Evolutionary conservation across 306 rosid genomes (phyloP).

Genomic region (Lagenaria siceraria): DNA sequence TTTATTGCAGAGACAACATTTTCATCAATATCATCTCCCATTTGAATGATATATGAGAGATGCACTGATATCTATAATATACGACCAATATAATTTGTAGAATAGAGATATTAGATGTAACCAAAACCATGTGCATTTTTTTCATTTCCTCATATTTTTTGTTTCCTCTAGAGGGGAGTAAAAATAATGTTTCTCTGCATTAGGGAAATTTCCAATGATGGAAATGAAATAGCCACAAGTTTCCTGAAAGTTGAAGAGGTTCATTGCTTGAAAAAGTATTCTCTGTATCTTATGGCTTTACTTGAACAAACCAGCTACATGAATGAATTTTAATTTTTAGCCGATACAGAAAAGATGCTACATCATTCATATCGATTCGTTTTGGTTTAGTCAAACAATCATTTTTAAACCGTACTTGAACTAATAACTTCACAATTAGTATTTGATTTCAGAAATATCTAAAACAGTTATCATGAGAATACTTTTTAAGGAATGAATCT

Average conservation of each 20-base stretch:
- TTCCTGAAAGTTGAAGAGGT: not conserved
- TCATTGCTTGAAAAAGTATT: not conserved
- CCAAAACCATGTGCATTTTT: not conserved
- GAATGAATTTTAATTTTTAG: not conserved
- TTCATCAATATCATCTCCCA: conserved; percentile 1
- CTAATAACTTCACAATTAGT: not conserved
- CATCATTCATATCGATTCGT: not conserved
- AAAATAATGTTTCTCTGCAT: not conserved
- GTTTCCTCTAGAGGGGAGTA: not conserved
- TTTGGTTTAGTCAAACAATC: not conserved
- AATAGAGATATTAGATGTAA: not conserved
- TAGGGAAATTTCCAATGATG: too few relatives aligned
- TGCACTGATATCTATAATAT: not conserved
- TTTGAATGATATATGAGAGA: not conserved
- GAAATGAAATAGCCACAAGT: not conserved
- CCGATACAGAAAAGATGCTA: not conserved
- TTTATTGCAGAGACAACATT: conserved; percentile 12
- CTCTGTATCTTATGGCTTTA: not conserved
- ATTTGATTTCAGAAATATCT: not conserved
- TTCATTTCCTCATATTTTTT: not conserved
- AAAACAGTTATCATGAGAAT: too few relatives aligned
- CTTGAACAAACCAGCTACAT: not conserved
- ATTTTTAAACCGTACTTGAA: not conserved
- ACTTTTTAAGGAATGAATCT: too few relatives aligned
- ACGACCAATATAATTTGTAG: not conserved